Evolutionary conservation across 2,329 filamentous ascomycete genomes (phyloP), one percentile per base, ranked within the genome.

Genomic region (Fonsecaea monophora): DNA sequence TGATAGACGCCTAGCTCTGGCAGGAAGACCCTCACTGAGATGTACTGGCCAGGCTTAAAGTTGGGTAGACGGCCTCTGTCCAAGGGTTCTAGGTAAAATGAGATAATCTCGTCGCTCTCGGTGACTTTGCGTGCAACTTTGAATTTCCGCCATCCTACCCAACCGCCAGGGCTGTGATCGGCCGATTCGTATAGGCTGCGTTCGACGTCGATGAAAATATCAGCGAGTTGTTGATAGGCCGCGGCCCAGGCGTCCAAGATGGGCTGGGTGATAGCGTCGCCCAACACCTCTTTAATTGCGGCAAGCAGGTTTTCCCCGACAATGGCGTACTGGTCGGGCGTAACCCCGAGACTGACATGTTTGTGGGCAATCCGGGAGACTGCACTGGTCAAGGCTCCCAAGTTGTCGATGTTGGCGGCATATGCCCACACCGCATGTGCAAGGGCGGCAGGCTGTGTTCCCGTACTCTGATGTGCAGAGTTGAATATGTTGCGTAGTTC

Each of bases 321-420:
- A 53, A 92, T 85, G 38, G 84, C 82, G 77, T 92, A 93, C 69
- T 92, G 87, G 45, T 90, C 87, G 0, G 90, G 85, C 63, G 81
- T 82, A 74, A 93, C 87, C 72, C 86, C 87, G 1, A 93, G 82
- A 0, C 87, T 90, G 66, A 86, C 90, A 76, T 93, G 90, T 78
- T 92, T 92, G 76, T 92, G 86, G 76, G 88, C 90, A 70, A 94
- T 92, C 73, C 89, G 85, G 77, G 92, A 88, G 13, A 87, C 77
- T 0, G 84, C 81, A 0, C 85, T 82, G 12, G 76, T 76, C 4
- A 93, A 82, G 21, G 81, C 85, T 55, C 83, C 84, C 0, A 92
- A 83, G 74, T 92, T 84, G 76, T 89, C 86, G 76, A 92, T 90
- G 78, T 92, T 87, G 67, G 85, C 81, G 62, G 90, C 90, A 74